Conservation (phyloP, 1,284 basidiomycete genomes). For the Heliocybe sulcata region DNA sequence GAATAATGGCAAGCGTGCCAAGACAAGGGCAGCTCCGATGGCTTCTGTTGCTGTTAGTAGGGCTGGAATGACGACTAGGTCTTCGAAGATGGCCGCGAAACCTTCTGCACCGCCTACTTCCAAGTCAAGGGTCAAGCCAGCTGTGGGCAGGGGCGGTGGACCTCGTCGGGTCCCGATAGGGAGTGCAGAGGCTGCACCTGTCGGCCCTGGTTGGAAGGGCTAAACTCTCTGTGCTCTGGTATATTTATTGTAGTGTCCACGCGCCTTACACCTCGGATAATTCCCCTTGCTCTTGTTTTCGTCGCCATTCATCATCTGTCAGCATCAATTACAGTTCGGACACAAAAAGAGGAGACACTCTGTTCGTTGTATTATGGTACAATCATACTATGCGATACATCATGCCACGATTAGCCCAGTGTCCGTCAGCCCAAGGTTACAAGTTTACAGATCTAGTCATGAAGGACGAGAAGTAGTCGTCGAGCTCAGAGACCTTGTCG, state of each 20-base stretch:
- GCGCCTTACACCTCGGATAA: neutral
- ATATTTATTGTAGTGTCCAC: slow-evolving; percentile 3
- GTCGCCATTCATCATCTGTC: neutral
- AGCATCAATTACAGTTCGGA: neutral
- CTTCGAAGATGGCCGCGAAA: slow-evolving; percentile 6
- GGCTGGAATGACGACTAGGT: slow-evolving; percentile 9
- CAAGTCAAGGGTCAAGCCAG: slow-evolving; percentile 23
- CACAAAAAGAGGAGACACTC: slow-evolving; percentile 1
- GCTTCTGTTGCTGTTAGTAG: slow-evolving; percentile 8
- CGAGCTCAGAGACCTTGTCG: slow-evolving; percentile 33
- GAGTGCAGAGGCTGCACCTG: slow-evolving; percentile 47
- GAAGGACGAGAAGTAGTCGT: slow-evolving; percentile 45
- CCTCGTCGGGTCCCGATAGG: slow-evolving; percentile 48
- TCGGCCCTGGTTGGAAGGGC: slow-evolving; percentile 26
- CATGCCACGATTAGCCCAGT: neutral
- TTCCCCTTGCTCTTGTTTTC: neutral
- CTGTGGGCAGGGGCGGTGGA: slow-evolving; percentile 30
- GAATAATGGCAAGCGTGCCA: slow-evolving; percentile 18
- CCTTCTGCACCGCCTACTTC: slow-evolving; percentile 1
- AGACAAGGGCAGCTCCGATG: slow-evolving; percentile 14
- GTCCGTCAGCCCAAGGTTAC: neutral
- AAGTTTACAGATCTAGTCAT: slow-evolving; percentile 11
- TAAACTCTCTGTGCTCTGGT: slow-evolving; percentile 10
- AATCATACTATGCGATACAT: neutral
- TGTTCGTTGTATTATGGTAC: too few relatives aligned